phyloP scores from a whole-genome alignment of 2,329 filamentous ascomycete genomes.

The Meredithiella fracta region DNA sequence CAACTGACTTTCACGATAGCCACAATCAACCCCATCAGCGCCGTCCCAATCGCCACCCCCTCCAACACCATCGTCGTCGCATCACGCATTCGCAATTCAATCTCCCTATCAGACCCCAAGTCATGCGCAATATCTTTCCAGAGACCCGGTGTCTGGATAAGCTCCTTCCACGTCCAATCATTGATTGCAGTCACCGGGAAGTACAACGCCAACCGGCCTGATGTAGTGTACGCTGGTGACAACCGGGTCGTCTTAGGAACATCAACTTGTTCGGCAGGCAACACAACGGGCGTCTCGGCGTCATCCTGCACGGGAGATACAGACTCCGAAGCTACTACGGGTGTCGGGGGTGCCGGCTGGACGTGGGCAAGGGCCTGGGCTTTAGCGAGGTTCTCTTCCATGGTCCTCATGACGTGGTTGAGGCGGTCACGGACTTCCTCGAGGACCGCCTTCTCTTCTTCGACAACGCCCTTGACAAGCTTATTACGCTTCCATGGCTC shows the following conservation, averaged over 20 bases:
- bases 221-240: constrained; percentile 7
- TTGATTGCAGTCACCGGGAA: constrained; percentile 7
- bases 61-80: constrained; percentile 53
- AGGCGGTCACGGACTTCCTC: constrained; percentile 27
- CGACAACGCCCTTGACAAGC: constrained; percentile 68
- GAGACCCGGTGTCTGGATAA: constrained; percentile 8
- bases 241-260: background rate
- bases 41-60: constrained; percentile 29
- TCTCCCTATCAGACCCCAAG: constrained; percentile 31
- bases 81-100: constrained; percentile 52
- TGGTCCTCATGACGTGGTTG: constrained; percentile 14
- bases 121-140: constrained; percentile 11
- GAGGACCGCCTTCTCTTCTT: constrained; percentile 49
- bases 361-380: constrained; percentile 7
- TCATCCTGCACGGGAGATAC: background rate
- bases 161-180: constrained; percentile 10
- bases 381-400: constrained; percentile 12
- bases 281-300: background rate
- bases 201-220: constrained; percentile 7
- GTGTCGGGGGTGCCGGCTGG: background rate
- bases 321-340: background rate
- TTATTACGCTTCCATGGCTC: constrained; percentile 79
- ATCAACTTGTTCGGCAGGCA: background rate
- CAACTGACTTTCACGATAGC: constrained; percentile 7
- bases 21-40: constrained; percentile 17